A percentile compares a stretch with the other conserved stretches of the same genome.
These are phyloP conservation scores for Hanseniaspora mollemarum DNA, from an alignment of 805 yeast species.

Conservation along the genomic window DNA sequence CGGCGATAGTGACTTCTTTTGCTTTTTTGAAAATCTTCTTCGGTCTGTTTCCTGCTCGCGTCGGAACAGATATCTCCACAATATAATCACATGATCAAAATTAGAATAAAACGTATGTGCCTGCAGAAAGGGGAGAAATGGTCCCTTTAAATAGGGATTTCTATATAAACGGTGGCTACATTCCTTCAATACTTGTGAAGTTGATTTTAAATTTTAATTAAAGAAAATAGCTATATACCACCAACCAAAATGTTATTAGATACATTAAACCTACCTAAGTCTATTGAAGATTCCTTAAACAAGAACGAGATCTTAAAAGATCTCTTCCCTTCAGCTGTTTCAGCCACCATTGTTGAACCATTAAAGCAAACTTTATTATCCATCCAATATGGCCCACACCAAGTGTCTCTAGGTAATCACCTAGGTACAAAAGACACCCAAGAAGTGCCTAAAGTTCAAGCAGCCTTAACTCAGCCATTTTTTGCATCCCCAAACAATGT, in stretches of 20 bases:
- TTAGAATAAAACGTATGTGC: no score
- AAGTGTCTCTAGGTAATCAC: slow-evolving; percentile 69
- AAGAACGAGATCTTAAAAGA: slow-evolving; percentile 26
- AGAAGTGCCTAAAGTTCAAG: slow-evolving; percentile 48
- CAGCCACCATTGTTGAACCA: slow-evolving; percentile 11
- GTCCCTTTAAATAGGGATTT: no score
- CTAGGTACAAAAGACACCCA: slow-evolving; percentile 57
- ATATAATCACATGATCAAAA: no score
- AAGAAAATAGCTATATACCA: background rate
- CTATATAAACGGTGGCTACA: no score
- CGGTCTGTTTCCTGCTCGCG: no score
- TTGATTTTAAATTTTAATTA: no score
- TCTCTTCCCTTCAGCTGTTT: slow-evolving; percentile 17
- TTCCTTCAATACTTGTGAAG: no score
- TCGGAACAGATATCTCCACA: no score
- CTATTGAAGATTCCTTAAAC: slow-evolving; percentile 22
- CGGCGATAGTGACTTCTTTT: no score
- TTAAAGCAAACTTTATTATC: slow-evolving; percentile 24
- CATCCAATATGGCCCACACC: slow-evolving; percentile 24
- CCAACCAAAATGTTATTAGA: background rate
- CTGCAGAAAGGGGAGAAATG: no score
- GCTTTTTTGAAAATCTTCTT: no score
- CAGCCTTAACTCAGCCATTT: slow-evolving; percentile 35
- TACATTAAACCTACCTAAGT: slow-evolving; percentile 16
- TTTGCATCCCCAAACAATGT: slow-evolving; percentile 24